A percentile compares a stretch with the other conserved stretches of the same genome.
Conservation (phyloP, 108 stramenopile species). For the Nitzschia putrida region DNA sequence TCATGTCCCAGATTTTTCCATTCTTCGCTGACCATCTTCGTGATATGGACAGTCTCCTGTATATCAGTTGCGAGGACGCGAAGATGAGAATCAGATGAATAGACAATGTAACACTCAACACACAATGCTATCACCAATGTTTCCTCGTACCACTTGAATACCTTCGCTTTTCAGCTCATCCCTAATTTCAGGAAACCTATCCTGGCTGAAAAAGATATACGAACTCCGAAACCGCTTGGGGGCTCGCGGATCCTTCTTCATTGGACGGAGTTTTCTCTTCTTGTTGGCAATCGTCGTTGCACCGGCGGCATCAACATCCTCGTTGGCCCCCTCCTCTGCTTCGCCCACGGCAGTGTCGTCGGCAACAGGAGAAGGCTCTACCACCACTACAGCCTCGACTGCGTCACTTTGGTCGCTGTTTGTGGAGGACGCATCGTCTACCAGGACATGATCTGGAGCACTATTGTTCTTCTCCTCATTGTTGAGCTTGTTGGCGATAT, state of each 20-base stretch:
- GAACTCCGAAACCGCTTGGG: neutral
- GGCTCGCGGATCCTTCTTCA: neutral
- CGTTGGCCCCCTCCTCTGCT: no score
- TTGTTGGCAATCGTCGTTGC: neutral
- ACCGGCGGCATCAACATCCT: neutral
- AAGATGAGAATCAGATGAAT: no score
- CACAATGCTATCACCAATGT: neutral
- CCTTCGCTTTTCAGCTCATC: neutral
- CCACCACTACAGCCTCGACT: no score
- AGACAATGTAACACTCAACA: no score
- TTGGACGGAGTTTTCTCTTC: neutral
- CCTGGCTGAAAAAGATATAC: neutral
- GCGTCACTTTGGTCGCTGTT: no score
- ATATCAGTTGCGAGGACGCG: neutral
- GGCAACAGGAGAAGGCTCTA: no score
- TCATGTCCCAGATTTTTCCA: slow-evolving; percentile 32
- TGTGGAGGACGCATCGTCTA: no score
- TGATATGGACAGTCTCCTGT: neutral
- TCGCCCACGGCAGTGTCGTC: no score
- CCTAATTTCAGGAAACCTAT: neutral
- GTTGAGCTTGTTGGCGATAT: no score
- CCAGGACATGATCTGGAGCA: no score
- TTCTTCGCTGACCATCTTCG: slow-evolving; percentile 24
- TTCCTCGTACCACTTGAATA: neutral
- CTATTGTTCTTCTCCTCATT: no score